Conservation (phyloP, 768 basidiomycete genomes). For the Dacryopinax primogenitus region DNA sequence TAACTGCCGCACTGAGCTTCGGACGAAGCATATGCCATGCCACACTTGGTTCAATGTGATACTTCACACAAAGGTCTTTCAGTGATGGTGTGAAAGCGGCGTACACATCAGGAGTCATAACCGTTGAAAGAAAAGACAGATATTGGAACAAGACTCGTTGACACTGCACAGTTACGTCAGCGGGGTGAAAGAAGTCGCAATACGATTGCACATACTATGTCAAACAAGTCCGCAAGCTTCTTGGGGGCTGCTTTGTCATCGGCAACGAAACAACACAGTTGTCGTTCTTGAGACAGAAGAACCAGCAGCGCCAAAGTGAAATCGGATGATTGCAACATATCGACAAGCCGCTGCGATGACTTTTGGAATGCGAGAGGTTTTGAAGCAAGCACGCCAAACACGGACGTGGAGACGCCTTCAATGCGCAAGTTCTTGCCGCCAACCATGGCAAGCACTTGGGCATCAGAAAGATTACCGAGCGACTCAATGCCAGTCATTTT, state of each 20-base stretch:
- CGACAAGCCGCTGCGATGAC: slow-evolving; percentile 23
- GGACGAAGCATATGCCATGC: slow-evolving; percentile 93
- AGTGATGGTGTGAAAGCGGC: slow-evolving; percentile 62
- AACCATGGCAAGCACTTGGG: slow-evolving; percentile 80
- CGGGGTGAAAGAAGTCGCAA: slow-evolving; percentile 18
- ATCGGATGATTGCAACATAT: slow-evolving; percentile 29
- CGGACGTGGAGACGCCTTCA: slow-evolving; percentile 66
- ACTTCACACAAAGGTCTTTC: slow-evolving; percentile 55
- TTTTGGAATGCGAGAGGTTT: slow-evolving; percentile 21
- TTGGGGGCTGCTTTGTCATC: slow-evolving; percentile 53
- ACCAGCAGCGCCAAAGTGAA: slow-evolving; percentile 82
- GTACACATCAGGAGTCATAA: slow-evolving; percentile 59
- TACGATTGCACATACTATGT: slow-evolving; percentile 49
- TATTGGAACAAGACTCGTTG: slow-evolving; percentile 90
- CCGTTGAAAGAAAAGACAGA: slow-evolving; percentile 69
- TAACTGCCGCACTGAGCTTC: slow-evolving; percentile 13
- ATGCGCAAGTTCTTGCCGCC: slow-evolving; percentile 77
- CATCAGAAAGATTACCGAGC: slow-evolving; percentile 74
- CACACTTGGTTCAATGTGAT: slow-evolving; percentile 70
- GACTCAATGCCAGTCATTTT: slow-evolving; percentile 94
- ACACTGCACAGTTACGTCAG: slow-evolving; percentile 38
- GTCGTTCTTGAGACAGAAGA: slow-evolving; percentile 82
- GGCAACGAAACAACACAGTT: slow-evolving; percentile 65
- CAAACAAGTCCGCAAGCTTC: slow-evolving; percentile 74
- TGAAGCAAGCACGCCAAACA: background rate